A percentile compares a stretch with the other conserved stretches of the same genome.
Conservation (phyloP, 2,329 filamentous ascomycete species). For the Pseudogymnoascus verrucosus region DNA sequence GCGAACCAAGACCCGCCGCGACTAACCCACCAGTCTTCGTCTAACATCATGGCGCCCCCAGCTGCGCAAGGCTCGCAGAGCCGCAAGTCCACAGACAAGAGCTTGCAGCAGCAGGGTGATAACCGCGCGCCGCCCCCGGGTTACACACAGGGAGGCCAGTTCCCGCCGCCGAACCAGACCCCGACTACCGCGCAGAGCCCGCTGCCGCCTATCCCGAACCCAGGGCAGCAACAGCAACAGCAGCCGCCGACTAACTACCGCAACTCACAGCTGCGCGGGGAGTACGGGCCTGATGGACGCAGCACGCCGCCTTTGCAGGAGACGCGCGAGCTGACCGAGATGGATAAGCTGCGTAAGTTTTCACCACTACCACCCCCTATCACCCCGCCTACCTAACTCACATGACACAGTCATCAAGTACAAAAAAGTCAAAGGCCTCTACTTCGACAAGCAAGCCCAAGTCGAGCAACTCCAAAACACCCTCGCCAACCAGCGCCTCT, state of each 20-base stretch:
- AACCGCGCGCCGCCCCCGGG: conserved; percentile 13
- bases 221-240: not conserved
- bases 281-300: not conserved
- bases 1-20: conserved; percentile 14
- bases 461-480: conserved; percentile 94
- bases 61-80: conserved; percentile 19
- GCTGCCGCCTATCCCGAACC: not conserved
- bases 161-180: not conserved
- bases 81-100: conserved; percentile 23
- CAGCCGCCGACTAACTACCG: not conserved
- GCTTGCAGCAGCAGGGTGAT: conserved; percentile 31
- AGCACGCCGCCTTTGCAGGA: conserved; percentile 13
- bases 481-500: conserved; percentile 91
- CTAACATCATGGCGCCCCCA: conserved; percentile 22
- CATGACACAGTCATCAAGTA: conserved; percentile 74
- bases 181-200: not conserved
- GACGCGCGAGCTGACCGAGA: conserved; percentile 27
- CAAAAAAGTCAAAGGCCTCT: conserved; percentile 95
- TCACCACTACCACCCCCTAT: not conserved
- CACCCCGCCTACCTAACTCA: not conserved
- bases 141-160: not conserved
- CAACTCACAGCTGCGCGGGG: not conserved
- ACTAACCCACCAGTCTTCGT: conserved; percentile 18
- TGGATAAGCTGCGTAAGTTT: conserved; percentile 36
- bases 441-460: conserved; percentile 85